Evolutionary conservation across 768 basidiomycete genomes (phyloP), one percentile per base, ranked within the genome.

Genomic region (Crucibulum laeve): DNA sequence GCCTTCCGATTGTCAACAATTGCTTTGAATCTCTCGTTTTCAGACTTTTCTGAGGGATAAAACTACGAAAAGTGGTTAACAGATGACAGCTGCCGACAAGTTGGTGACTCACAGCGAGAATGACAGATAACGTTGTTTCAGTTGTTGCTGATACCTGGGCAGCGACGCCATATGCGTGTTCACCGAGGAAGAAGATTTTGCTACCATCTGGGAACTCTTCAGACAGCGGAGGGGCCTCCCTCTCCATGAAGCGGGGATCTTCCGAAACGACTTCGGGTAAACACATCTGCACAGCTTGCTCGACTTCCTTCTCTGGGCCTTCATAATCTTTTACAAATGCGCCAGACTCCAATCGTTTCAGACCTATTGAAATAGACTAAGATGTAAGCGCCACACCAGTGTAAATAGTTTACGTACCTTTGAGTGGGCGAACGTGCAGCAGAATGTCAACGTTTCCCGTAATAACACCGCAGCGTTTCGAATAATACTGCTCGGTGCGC

Each of bases 271-370:
- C 89, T 46, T 87, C 74, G 0, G 79, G 69, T 13, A 98, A 76
- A 19, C 82, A 78, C 73, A 96, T 80, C 64, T 99, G 96, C 2
- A 91, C 75, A 2, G 92, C 91, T 44, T 87, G 84, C 48, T 93
- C 91, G 11, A 75, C 70, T 62, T 95, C 91, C 54, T 88, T 91
- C 14, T 91, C 82, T 0, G 69, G 59, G 0, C 69, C 82, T 53
- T 96, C 93, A 57, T 95, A 97, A 53, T 98, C 94, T 63, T 98
- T 99, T 43, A 96, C 80, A 47, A 98, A 77, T 3, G 95, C 89
- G 5, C 96, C 96, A 4, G 77, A 76, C 48, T 96, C 92, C 23
- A 93, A 61, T 10, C 91, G 82, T 59, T 87, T 93, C 55, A 99
- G 64, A n/a, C 95, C 93, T 93, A 47, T n/a, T n/a, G n/a, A n/a